A percentile compares a stretch with the other conserved stretches of the same genome.
Evolutionary conservation across 73 alveolate species (phyloP).

Genomic region (Paramecium caudatum): DNA sequence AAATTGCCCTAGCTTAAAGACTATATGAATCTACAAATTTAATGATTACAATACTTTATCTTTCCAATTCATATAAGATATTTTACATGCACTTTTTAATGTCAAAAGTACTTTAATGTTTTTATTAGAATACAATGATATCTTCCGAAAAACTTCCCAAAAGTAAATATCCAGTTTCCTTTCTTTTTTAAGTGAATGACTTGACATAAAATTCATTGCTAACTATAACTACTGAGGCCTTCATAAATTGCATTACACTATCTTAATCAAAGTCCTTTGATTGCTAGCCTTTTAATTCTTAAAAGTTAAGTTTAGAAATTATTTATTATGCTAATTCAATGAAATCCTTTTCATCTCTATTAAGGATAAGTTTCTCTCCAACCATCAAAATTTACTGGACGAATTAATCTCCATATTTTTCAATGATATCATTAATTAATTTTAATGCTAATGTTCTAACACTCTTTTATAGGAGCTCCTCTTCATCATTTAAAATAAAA

Average conservation of each 20-base stretch:
- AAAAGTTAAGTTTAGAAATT: not conserved
- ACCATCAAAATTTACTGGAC: slow-evolving; percentile 63
- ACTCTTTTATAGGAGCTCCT: slow-evolving; percentile 65
- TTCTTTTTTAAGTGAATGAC: slow-evolving; percentile 67
- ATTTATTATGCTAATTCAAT: slow-evolving; percentile 42
- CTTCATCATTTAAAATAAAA: slow-evolving; percentile 74
- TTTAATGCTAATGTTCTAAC: slow-evolving; percentile 71
- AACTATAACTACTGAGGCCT: slow-evolving; percentile 60
- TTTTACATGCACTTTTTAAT: slow-evolving; percentile 65
- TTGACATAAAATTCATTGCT: slow-evolving; percentile 16
- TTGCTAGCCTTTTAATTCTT: slow-evolving; percentile 66
- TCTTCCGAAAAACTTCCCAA: slow-evolving; percentile 77
- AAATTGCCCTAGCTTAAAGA: slow-evolving; percentile 68
- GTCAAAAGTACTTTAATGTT: slow-evolving; percentile 71
- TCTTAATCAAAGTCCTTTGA: slow-evolving; percentile 67
- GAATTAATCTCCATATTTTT: slow-evolving; percentile 70
- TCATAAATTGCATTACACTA: slow-evolving; percentile 68
- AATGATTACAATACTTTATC: not conserved
- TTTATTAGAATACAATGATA: slow-evolving; percentile 69
- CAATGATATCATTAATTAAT: slow-evolving; percentile 69
- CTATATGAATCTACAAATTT: slow-evolving; percentile 17
- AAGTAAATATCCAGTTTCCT: slow-evolving; percentile 68
- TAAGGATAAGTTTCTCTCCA: slow-evolving; percentile 71
- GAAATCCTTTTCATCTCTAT: slow-evolving; percentile 62
- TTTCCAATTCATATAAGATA: slow-evolving; percentile 61